Evolutionary conservation across 352 stramenopile genomes (phyloP).

Genomic region (Globisporangium solare): DNA sequence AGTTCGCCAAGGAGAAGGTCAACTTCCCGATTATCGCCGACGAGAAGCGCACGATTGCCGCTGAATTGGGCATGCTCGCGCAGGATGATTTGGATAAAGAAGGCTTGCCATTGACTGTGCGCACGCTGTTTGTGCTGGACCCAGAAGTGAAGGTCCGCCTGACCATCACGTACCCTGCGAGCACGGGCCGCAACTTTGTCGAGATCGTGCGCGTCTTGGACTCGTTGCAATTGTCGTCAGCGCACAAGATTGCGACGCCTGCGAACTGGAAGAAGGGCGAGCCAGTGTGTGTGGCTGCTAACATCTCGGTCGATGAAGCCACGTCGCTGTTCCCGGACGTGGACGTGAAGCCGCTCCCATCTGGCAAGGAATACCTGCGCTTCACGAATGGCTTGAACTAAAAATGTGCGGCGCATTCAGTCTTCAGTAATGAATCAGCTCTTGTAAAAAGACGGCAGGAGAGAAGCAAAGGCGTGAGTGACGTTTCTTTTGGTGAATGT

Average conservation of each 20-base stretch:
- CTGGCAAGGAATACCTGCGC: conserved; percentile 67
- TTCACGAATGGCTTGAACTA: conserved; percentile 40
- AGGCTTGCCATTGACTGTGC: conserved; percentile 86
- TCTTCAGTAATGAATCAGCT: too few species aligned
- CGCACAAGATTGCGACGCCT: conserved; percentile 50
- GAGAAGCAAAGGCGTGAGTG: neutral
- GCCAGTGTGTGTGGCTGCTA: conserved; percentile 57
- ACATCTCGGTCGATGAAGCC: conserved; percentile 53
- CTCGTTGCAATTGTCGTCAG: conserved; percentile 66
- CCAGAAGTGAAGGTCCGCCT: conserved; percentile 88
- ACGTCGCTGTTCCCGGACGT: conserved; percentile 60
- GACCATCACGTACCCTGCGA: conserved; percentile 90
- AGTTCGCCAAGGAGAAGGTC: conserved; percentile 53
- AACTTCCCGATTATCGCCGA: conserved; percentile 78
- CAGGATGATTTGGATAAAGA: conserved; percentile 67
- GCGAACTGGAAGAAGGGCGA: conserved; percentile 74
- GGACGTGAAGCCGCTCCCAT: conserved; percentile 59
- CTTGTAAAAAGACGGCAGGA: too few species aligned
- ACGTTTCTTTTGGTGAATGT: conserved; percentile 4
- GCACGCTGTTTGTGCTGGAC: conserved; percentile 90
- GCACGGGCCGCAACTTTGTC: conserved; percentile 90
- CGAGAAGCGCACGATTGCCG: conserved; percentile 49
- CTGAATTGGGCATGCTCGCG: conserved; percentile 86
- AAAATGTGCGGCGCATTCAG: neutral
- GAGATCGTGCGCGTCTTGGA: conserved; percentile 91